Evolutionary conservation across 805 yeast genomes (phyloP).

Genomic region (Blastobotrys americana): DNA sequence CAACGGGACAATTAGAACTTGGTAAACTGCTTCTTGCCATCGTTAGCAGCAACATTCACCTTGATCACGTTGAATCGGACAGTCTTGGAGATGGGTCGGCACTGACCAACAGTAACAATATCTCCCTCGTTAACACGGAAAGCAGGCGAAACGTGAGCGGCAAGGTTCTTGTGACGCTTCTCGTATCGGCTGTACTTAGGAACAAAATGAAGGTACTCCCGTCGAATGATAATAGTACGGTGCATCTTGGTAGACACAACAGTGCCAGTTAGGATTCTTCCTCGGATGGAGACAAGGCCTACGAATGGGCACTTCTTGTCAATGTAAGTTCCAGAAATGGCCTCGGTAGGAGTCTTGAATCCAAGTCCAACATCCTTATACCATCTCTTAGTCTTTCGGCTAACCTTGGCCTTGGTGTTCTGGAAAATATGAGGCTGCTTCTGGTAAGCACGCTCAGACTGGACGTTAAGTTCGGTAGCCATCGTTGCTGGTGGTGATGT

Average conservation of each 20-base stretch:
- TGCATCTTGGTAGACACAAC: constrained; percentile 99
- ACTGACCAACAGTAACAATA: constrained; percentile 98
- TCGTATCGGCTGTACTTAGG: constrained; percentile 99
- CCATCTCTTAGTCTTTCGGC: constrained; percentile 99
- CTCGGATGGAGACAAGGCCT: constrained; percentile 97
- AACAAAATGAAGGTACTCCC: constrained; percentile 99
- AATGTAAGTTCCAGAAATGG: constrained; percentile 97
- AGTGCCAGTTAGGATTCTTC: constrained; percentile 98
- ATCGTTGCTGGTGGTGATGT: constrained; percentile 33
- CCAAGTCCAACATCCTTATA: constrained; percentile 99
- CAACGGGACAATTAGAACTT: constrained; percentile 63
- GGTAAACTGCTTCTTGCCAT: constrained; percentile 84
- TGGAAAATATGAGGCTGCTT: constrained; percentile 99
- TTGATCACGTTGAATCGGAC: constrained; percentile 99
- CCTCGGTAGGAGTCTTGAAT: constrained; percentile 99
- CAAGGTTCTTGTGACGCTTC: constrained; percentile 99
- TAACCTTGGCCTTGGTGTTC: constrained; percentile 99
- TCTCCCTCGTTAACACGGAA: constrained; percentile 99
- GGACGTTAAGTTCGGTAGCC: constrained; percentile 99
- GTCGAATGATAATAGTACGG: constrained; percentile 99
- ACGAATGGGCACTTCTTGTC: constrained; percentile 99
- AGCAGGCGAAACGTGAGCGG: constrained; percentile 99
- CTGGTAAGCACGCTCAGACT: constrained; percentile 99
- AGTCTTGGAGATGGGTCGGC: constrained; percentile 99
- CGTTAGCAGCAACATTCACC: constrained; percentile 83